These are phyloP conservation scores for Lophium mytilinum DNA, from an alignment of 495 filamentous ascomycete genomes.

Conservation along the genomic window DNA sequence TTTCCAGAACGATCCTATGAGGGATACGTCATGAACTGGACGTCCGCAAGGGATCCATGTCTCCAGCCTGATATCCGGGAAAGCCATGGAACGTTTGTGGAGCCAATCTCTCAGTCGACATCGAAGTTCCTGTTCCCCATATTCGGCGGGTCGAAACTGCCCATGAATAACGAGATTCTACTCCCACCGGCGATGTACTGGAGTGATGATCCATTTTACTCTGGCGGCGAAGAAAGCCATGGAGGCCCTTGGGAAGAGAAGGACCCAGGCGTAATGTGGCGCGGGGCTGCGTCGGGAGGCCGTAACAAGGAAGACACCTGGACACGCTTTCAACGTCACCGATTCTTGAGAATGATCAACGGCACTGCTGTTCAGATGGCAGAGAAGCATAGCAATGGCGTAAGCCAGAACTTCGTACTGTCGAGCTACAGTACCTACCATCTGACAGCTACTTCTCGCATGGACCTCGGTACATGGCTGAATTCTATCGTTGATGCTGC, in stretches of 20 bases:
- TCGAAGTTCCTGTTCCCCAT: slow-evolving; percentile 56
- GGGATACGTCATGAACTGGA: slow-evolving; percentile 35
- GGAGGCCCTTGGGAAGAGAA: slow-evolving; percentile 52
- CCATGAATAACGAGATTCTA: slow-evolving; percentile 74
- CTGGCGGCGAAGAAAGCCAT: slow-evolving; percentile 40
- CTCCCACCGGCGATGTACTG: slow-evolving; percentile 79
- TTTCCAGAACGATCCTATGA: slow-evolving; percentile 23
- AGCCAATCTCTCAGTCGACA: slow-evolving; percentile 51
- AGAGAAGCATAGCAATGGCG: slow-evolving; percentile 11
- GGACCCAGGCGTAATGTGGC: slow-evolving; percentile 51
- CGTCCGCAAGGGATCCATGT: slow-evolving; percentile 30
- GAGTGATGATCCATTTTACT: slow-evolving; percentile 61
- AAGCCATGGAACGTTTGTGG: slow-evolving; percentile 63
- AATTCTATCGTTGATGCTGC: slow-evolving; percentile 24
- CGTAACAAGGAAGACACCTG: slow-evolving; percentile 54
- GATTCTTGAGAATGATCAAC: slow-evolving; percentile 63
- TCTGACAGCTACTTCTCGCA: slow-evolving; percentile 15
- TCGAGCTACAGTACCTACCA: slow-evolving; percentile 26
- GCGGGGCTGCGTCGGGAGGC: slow-evolving; percentile 63
- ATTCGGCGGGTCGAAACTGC: slow-evolving; percentile 71
- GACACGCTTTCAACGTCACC: slow-evolving; percentile 64
- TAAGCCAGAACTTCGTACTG: slow-evolving; percentile 27
- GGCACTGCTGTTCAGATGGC: slow-evolving; percentile 47
- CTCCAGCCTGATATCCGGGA: slow-evolving; percentile 32
- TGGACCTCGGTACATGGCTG: slow-evolving; percentile 30